Conservation (phyloP, 345 rosid species). For the Physaria fendleri region DNA sequence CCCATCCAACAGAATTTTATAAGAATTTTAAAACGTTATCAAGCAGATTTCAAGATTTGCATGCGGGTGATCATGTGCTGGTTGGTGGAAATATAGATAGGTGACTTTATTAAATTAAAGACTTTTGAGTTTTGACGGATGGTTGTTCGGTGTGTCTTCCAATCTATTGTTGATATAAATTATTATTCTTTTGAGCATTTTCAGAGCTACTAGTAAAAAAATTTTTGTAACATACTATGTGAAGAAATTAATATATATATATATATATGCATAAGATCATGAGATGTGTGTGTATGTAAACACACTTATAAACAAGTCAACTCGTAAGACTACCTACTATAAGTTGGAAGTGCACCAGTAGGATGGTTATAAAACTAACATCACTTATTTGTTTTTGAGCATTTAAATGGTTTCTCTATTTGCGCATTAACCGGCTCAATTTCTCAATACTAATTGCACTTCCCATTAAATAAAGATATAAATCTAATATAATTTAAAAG, state of each 20-base stretch:
- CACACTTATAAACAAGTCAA: not conserved
- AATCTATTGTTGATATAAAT: not conserved
- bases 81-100: conserved; percentile 25
- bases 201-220: not conserved
- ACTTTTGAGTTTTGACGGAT: conserved; percentile 15
- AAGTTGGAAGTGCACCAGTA: conserved; percentile 9
- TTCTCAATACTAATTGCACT: conserved; percentile 13
- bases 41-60: not conserved
- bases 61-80: conserved; percentile 28
- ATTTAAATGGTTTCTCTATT: conserved; percentile 12
- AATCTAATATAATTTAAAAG: not conserved
- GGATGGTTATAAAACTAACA: conserved; percentile 10
- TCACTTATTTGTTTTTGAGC: conserved; percentile 11
- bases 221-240: not conserved
- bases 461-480: not conserved
- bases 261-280: not conserved
- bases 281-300: not conserved
- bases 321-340: conserved; percentile 11
- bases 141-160: conserved; percentile 8
- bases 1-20: not conserved
- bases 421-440: conserved; percentile 28
- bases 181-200: not conserved
- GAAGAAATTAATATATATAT: not conserved
- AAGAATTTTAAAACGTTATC: not conserved
- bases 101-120: not conserved